Evolutionary conservation across 768 basidiomycete species (phyloP).

Genomic region (Phylloporus sp.): DNA sequence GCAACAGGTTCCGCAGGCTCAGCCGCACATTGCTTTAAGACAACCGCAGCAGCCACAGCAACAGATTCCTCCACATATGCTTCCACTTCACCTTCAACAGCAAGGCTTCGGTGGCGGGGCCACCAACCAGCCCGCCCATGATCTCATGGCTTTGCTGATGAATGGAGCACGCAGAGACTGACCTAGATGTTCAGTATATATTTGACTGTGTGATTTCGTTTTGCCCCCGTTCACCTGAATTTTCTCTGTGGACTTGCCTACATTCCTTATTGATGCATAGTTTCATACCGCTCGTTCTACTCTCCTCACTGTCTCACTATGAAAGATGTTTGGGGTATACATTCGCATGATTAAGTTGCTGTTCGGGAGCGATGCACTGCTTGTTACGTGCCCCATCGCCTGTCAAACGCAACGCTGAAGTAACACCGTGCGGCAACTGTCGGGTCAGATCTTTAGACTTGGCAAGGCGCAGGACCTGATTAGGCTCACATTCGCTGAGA

Average conservation of each 20-base stretch:
- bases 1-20: slow-evolving; percentile 32
- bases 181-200: slow-evolving; percentile 25
- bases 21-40: slow-evolving; percentile 30
- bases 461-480: slow-evolving; percentile 8
- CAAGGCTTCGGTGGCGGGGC: slow-evolving; percentile 45
- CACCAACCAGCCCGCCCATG: slow-evolving; percentile 59
- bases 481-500: slow-evolving; percentile 16
- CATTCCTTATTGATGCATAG: slow-evolving; percentile 32
- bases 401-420: slow-evolving; percentile 7
- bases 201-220: slow-evolving; percentile 13
- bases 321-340: slow-evolving; percentile 18
- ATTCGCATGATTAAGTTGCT: background rate
- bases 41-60: slow-evolving; percentile 39
- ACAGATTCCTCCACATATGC: slow-evolving; percentile 51
- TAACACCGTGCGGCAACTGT: slow-evolving; percentile 13
- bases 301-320: slow-evolving; percentile 25
- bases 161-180: slow-evolving; percentile 65
- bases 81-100: slow-evolving; percentile 59
- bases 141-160: slow-evolving; percentile 83
- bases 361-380: slow-evolving; percentile 7
- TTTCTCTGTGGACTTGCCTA: slow-evolving; percentile 24
- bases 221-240: slow-evolving; percentile 6
- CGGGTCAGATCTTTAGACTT: slow-evolving; percentile 4
- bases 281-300: slow-evolving; percentile 24
- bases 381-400: slow-evolving; percentile 8